phyloP scores from a whole-genome alignment of 2,329 filamentous ascomycete species.

The Neopestalotiopsis rosae region DNA sequence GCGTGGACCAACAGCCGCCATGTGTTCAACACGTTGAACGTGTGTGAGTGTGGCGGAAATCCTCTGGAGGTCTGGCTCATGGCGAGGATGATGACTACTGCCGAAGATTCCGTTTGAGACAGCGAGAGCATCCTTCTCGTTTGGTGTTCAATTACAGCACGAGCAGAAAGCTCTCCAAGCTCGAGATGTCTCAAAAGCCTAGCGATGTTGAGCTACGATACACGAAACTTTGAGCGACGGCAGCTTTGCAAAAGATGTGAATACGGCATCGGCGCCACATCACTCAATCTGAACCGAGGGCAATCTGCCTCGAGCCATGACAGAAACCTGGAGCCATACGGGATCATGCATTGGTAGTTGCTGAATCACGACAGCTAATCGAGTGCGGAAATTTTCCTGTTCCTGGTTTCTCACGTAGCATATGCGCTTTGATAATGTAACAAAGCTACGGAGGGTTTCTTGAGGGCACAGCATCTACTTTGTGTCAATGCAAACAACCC shows the following conservation, averaged over 20 bases:
- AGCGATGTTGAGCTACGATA: neutral
- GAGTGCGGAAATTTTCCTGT: neutral
- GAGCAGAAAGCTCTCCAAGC: neutral
- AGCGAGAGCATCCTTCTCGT: neutral
- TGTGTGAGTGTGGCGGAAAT: neutral
- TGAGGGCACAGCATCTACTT: neutral
- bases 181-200: neutral
- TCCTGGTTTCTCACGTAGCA: conserved; percentile 6
- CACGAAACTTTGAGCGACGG: conserved; percentile 11
- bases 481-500: conserved; percentile 2
- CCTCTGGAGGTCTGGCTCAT: neutral
- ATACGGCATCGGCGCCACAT: neutral
- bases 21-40: neutral
- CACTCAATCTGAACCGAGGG: conserved; percentile 15
- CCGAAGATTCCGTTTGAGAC: neutral
- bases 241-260: conserved; percentile 11
- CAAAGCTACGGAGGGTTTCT: neutral
- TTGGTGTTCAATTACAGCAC: neutral
- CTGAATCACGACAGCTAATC: neutral
- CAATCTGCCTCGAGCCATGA: conserved; percentile 1
- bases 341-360: conserved; percentile 12
- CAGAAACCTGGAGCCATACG: neutral
- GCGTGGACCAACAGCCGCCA: neutral
- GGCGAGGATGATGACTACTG: neutral
- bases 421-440: neutral